These are phyloP conservation scores for Aspergillus sp. DNA, from an alignment of 2,329 filamentous ascomycete genomes.

Conservation along the genomic window DNA sequence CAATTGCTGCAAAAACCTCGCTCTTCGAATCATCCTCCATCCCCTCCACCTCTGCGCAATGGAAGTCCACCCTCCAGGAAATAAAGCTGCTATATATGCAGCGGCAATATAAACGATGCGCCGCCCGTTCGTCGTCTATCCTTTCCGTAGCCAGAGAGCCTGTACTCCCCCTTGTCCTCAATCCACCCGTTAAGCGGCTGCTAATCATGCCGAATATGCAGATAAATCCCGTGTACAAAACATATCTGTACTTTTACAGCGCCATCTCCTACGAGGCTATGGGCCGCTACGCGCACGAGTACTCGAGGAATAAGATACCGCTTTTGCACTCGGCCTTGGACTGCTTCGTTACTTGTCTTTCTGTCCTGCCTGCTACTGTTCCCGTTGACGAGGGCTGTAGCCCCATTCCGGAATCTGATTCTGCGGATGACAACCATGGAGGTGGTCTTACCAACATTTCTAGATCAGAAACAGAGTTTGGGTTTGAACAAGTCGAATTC, in stretches of 20 bases:
- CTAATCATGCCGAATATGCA: constrained; percentile 10
- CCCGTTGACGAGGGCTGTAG: neutral
- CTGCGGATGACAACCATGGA: neutral
- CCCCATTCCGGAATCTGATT: neutral
- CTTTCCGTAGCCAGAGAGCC: constrained; percentile 25
- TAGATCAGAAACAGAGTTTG: no score
- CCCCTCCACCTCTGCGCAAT: constrained; percentile 28
- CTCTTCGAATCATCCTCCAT: constrained; percentile 17
- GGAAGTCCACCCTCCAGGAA: constrained; percentile 32
- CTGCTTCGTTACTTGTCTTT: constrained; percentile 36
- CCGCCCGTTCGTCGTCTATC: constrained; percentile 31
- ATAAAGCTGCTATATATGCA: constrained; percentile 39
- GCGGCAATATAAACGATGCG: constrained; percentile 44
- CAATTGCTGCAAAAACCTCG: constrained; percentile 17
- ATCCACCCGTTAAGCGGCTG: neutral
- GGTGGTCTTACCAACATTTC: neutral
- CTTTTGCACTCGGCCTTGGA: constrained; percentile 42
- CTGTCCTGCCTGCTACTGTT: constrained; percentile 24
- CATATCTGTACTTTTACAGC: constrained; percentile 49
- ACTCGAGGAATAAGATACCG: constrained; percentile 45
- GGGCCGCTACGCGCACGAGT: constrained; percentile 48
- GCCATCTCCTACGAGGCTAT: constrained; percentile 48
- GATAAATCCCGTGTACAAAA: constrained; percentile 35
- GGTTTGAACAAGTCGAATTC: neutral
- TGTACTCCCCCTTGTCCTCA: constrained; percentile 18